These are phyloP conservation scores for Psidium friedrichsthalianum DNA, from an alignment of 345 rosid species.

Conservation along the genomic window DNA sequence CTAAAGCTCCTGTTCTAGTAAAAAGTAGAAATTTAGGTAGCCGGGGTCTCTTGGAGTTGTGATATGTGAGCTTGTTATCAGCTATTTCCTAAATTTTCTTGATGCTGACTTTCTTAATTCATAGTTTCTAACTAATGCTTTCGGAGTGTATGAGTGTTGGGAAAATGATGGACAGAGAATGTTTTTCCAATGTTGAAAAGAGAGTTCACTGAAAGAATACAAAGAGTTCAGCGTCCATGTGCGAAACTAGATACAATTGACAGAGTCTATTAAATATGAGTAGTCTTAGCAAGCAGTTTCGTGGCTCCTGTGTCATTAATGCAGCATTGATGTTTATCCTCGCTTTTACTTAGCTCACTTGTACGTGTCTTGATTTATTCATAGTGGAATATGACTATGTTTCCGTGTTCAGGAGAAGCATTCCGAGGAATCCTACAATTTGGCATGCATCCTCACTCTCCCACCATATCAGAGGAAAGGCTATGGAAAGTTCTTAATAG, in stretches of 20 bases:
- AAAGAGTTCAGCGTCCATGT: not conserved
- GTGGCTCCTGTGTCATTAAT: not conserved
- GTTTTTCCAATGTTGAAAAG: not conserved
- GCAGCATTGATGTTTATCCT: not conserved
- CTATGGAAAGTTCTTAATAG: constrained; percentile 91
- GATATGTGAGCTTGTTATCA: not conserved
- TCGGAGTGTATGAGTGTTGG: not conserved
- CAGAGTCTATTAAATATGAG: not conserved
- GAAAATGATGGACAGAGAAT: not conserved
- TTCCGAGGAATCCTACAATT: constrained; percentile 93
- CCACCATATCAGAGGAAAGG: constrained; percentile 99
- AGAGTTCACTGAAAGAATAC: not conserved
- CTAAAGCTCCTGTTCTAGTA: not conserved
- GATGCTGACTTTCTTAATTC: not conserved
- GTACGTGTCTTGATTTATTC: not conserved
- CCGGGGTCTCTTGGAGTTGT: not conserved
- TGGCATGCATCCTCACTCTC: constrained; percentile 95
- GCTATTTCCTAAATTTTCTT: not conserved
- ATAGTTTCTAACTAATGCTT: not conserved
- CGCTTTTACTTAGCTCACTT: not conserved
- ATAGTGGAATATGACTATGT: not conserved
- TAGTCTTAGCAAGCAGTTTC: not conserved
- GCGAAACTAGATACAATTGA: not conserved
- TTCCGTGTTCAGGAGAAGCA: constrained; percentile 75
- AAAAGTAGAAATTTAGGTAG: not conserved